Percentiles rank a stretch among this genome's conserved stretches.
Evolutionary conservation across 2,329 filamentous ascomycete species (phyloP).

Genomic region (Arachnopeziza araneosa): DNA sequence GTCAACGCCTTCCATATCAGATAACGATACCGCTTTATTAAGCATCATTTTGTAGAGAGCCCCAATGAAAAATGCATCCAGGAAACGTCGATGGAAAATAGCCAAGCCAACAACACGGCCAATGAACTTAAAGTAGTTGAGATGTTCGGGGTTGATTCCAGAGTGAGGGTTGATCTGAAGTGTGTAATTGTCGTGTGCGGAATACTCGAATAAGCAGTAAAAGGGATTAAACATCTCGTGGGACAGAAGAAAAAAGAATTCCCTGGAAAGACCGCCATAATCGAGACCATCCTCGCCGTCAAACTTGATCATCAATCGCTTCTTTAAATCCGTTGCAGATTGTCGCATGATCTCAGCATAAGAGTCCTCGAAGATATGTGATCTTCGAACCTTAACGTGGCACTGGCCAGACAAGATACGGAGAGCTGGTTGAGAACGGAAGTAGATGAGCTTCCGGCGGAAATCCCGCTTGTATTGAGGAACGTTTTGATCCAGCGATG

Average conservation of each 20-base stretch:
- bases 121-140: slow-evolving; percentile 99
- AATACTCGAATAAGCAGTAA: slow-evolving; percentile 99
- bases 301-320: slow-evolving; percentile 98
- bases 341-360: slow-evolving; percentile 98
- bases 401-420: slow-evolving; percentile 94
- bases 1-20: slow-evolving; percentile 98
- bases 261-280: slow-evolving; percentile 93
- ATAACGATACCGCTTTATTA: slow-evolving; percentile 82
- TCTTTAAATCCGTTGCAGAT: slow-evolving; percentile 93
- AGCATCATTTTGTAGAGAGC: slow-evolving; percentile 99
- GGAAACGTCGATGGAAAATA: slow-evolving; percentile 95
- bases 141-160: slow-evolving; percentile 96
- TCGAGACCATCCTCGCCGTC: slow-evolving; percentile 97
- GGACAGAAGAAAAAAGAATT: slow-evolving; percentile 98
- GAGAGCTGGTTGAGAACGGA: slow-evolving; percentile 94
- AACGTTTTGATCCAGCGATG: slow-evolving; percentile 94
- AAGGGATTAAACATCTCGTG: slow-evolving; percentile 99
- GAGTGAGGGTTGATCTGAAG: slow-evolving; percentile 99
- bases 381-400: slow-evolving; percentile 93
- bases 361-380: slow-evolving; percentile 97
- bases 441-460: slow-evolving; percentile 96
- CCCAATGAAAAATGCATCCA: slow-evolving; percentile 98
- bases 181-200: slow-evolving; percentile 98
- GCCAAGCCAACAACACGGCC: slow-evolving; percentile 93
- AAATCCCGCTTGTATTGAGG: slow-evolving; percentile 99